Conservation (phyloP, 257 asterid species). For the Jaltomata sinuosa region DNA sequence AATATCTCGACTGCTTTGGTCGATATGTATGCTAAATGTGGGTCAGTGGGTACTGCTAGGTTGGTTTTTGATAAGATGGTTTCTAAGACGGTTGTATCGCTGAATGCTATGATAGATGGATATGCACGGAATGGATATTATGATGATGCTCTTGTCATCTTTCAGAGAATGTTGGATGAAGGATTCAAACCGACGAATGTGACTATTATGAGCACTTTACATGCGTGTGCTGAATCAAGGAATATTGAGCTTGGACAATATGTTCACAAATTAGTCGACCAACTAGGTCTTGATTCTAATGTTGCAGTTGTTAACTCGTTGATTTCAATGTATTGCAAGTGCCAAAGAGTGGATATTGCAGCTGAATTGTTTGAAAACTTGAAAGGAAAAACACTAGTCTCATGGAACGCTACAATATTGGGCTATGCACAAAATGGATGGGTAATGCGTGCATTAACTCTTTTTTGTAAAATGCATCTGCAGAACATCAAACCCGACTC, state of each 20-base stretch:
- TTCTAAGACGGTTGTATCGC: constrained; percentile 59
- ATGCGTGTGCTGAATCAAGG: constrained; percentile 54
- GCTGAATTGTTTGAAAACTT: constrained; percentile 43
- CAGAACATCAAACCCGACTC: constrained; percentile 57
- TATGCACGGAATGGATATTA: constrained; percentile 68
- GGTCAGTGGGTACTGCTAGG: constrained; percentile 32
- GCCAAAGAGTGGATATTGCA: constrained; percentile 60
- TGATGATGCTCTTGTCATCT: constrained; percentile 57
- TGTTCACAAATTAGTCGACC: constrained; percentile 44
- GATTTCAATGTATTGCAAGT: constrained; percentile 91
- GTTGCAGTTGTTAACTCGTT: constrained; percentile 61
- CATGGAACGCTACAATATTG: constrained; percentile 86
- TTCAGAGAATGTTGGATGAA: constrained; percentile 51
- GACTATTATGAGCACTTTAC: constrained; percentile 76
- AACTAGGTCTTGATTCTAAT: constrained; percentile 36
- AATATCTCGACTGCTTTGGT: constrained; percentile 72
- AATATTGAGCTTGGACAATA: constrained; percentile 53
- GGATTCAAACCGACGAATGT: constrained; percentile 63
- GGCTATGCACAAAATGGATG: constrained; percentile 77
- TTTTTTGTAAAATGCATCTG: constrained; percentile 54
- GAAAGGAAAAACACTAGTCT: constrained; percentile 49
- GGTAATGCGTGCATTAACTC: constrained; percentile 49
- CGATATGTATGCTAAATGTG: constrained; percentile 91
- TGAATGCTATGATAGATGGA: constrained; percentile 92
- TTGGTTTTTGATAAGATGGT: constrained; percentile 56